Conservation (phyloP, 352 stramenopile species). For the Blastocystis sp. region DNA sequence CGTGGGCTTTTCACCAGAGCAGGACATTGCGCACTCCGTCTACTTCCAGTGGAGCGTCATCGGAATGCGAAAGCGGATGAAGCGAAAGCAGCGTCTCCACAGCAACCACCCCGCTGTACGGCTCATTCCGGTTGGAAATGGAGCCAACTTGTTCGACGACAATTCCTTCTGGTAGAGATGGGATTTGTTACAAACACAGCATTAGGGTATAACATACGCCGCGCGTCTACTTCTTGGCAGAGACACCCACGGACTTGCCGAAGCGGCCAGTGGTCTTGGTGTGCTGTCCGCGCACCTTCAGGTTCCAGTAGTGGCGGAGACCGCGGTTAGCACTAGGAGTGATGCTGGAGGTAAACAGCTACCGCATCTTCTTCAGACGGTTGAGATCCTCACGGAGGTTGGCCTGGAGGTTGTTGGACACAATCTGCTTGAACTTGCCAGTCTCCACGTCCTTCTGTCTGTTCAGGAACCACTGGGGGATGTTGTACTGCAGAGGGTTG, state of each 20-base stretch:
- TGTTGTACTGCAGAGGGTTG: no score
- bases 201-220: slow-evolving; percentile 33
- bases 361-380: no score
- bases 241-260: slow-evolving; percentile 69
- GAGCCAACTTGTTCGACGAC: slow-evolving; percentile 52
- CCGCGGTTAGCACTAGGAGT: no score
- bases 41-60: background rate
- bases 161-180: slow-evolving; percentile 23
- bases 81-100: slow-evolving; percentile 5
- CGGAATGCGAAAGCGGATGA: background rate
- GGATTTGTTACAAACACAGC: slow-evolving; percentile 33
- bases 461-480: no score
- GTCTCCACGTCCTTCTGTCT: no score
- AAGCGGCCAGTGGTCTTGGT: slow-evolving; percentile 95
- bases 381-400: no score
- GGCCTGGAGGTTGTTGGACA: no score
- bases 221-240: slow-evolving; percentile 61
- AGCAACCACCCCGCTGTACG: background rate
- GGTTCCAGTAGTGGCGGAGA: slow-evolving; percentile 76
- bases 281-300: slow-evolving; percentile 98
- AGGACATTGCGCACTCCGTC: background rate
- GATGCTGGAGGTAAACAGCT: no score
- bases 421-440: no score
- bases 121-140: background rate
- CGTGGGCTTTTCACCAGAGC: background rate